phyloP scores from a whole-genome alignment of 805 yeast species.

The Spathaspora hagerdaliae region DNA sequence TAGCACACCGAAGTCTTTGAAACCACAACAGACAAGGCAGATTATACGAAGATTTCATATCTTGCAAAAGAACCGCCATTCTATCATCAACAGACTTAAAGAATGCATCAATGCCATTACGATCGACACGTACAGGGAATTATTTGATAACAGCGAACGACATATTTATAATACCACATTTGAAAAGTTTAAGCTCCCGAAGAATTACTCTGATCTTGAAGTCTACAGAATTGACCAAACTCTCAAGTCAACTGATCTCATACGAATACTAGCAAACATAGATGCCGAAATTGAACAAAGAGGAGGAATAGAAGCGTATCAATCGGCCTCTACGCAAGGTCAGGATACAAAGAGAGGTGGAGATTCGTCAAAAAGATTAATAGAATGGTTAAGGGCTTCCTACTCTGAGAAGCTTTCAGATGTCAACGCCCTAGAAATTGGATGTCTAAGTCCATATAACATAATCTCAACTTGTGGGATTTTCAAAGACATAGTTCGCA shows the following conservation, averaged over 20 bases:
- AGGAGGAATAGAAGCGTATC: constrained; percentile 81
- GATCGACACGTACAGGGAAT: constrained; percentile 12
- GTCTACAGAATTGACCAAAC: constrained; percentile 16
- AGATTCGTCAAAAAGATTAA: constrained; percentile 78
- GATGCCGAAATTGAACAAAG: constrained; percentile 56
- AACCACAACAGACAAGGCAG: constrained; percentile 68
- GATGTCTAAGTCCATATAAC: constrained; percentile 70
- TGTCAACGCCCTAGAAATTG: constrained; percentile 69
- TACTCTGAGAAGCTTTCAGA: constrained; percentile 4
- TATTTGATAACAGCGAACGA: neutral
- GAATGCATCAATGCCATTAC: constrained; percentile 18
- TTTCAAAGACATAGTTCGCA: constrained; percentile 52
- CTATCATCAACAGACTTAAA: constrained; percentile 32
- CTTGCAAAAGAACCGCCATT: constrained; percentile 52
- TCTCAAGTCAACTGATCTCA: constrained; percentile 12
- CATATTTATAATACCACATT: neutral
- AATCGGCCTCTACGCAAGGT: constrained; percentile 81
- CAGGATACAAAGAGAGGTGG: constrained; percentile 80
- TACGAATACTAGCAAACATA: constrained; percentile 45
- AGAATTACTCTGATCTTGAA: constrained; percentile 8
- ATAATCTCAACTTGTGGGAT: constrained; percentile 56
- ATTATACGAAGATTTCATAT: constrained; percentile 77
- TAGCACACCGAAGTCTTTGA: constrained; percentile 44
- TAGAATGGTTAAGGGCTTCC: constrained; percentile 57
- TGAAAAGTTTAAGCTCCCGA: neutral